Evolutionary conservation across 2,329 filamentous ascomycete genomes (phyloP), one percentile per base, ranked within the genome.

Genomic region (Talaromyces sp.): DNA sequence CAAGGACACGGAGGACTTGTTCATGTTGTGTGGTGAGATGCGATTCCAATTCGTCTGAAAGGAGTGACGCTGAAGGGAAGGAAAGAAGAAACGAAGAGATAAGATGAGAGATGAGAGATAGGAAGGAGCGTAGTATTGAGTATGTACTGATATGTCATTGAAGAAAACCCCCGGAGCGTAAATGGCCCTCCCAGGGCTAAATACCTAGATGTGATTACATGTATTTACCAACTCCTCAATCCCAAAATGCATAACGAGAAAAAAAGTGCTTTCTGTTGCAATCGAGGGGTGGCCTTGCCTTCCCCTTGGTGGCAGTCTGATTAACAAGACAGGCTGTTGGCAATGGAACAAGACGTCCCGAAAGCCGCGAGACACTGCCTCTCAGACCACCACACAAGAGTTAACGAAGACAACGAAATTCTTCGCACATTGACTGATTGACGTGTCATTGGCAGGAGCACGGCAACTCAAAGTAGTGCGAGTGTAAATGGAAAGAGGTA

Each of bases 401-500:
- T 71, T 72, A 66, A 58, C 29, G 62, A 68, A 71, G 67, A 63
- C 62, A 65, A 48, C 62, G 65, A 82, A 65, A 62, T 82, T 96
- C 81, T 96, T 81, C 90, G 91, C 91, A 95, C 88, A 86, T 85
- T 89, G 91, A 96, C 91, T 94, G 86, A 92, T 94, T 86, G 88
- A 86, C 90, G 91, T 85, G 84, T 86, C 86, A 93, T 83, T 83
- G 88, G 82, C 78, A 83, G 81, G 80, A 80, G 85, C 83, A 83
- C 91, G 90, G 84, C 90, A 96, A 94, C 91, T 96, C 89, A 96
- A 96, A 88, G 89, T 89, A 88, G 89, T 93, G 91, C 91, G 89
- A 54, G 43, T 50, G 64, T 54, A 14, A 19, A n/a, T n/a, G n/a
- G n/a, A n/a, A n/a, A n/a, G n/a, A n/a, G n/a, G n/a, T n/a, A 39